phyloP scores from a whole-genome alignment of 2,329 filamentous ascomycete species.

The Pseudogymnoascus sp. region DNA sequence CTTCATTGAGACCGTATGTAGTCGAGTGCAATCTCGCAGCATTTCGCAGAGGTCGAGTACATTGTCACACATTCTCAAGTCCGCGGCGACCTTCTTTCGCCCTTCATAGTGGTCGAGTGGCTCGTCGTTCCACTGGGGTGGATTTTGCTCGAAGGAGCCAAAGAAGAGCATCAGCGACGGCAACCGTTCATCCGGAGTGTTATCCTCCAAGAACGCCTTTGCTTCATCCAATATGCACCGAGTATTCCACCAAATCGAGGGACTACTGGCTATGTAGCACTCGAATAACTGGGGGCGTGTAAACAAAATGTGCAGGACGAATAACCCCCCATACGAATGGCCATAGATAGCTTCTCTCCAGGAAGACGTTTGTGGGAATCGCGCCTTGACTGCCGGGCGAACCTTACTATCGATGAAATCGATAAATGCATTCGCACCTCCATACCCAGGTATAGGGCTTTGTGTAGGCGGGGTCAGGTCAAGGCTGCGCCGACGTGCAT shows the following conservation, averaged over 20 bases:
- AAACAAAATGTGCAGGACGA: not conserved
- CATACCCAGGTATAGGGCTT: not conserved
- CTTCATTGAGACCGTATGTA: not conserved
- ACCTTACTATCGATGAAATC: not conserved
- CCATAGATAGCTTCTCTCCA: not conserved
- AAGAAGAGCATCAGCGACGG: not conserved
- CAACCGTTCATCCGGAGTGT: not conserved
- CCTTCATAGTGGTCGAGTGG: not conserved
- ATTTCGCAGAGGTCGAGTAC: not conserved
- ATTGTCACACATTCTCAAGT: slow-evolving; percentile 2
- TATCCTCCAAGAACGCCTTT: not conserved
- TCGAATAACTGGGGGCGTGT: not conserved
- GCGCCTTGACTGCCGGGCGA: not conserved
- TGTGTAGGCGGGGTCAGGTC: not conserved
- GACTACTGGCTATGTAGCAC: not conserved
- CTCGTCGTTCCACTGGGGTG: not conserved
- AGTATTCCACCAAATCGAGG: not conserved
- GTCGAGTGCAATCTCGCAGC: not conserved
- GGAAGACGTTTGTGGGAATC: not conserved
- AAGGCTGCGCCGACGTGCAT: not conserved
- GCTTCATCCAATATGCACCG: not conserved
- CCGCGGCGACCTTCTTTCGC: not conserved
- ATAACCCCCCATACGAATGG: not conserved
- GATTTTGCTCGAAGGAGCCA: not conserved
- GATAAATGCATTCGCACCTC: not conserved